Conservation (phyloP, 2,329 filamentous ascomycete species). For the Talaromyces albobiverticillius region DNA sequence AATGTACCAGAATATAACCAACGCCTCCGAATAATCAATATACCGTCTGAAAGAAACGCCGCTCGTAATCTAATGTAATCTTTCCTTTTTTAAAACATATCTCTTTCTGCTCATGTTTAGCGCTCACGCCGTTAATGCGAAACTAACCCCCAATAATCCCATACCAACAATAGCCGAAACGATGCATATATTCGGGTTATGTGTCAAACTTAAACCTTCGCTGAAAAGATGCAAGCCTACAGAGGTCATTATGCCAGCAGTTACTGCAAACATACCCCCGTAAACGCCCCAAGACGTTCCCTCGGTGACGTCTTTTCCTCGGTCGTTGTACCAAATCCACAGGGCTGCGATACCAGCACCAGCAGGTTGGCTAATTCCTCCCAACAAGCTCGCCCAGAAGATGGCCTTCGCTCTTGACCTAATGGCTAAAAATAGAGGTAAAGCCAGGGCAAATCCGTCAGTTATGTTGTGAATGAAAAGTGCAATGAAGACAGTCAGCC, state of each 20-base stretch:
- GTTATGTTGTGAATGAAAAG: constrained; percentile 98
- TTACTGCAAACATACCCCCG: constrained; percentile 74
- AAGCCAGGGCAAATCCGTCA: constrained; percentile 90
- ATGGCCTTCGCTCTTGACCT: constrained; percentile 78
- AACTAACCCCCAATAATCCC: constrained; percentile 80
- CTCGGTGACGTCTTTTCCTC: constrained; percentile 35
- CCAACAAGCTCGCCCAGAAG: constrained; percentile 76
- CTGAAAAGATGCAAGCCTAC: constrained; percentile 87
- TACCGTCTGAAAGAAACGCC: not conserved
- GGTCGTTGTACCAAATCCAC: constrained; percentile 74
- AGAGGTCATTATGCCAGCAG: constrained; percentile 91
- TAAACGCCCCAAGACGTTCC: constrained; percentile 54
- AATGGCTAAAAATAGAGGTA: constrained; percentile 89
- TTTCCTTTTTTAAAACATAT: not conserved
- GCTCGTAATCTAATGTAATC: constrained; percentile 7
- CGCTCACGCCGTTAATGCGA: constrained; percentile 71
- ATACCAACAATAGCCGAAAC: constrained; percentile 58
- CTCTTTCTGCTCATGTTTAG: no score
- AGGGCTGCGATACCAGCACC: constrained; percentile 80
- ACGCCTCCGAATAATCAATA: not conserved
- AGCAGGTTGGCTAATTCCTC: constrained; percentile 81
- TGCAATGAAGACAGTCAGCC: constrained; percentile 89
- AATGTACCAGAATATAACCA: constrained; percentile 6
- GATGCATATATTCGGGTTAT: constrained; percentile 36
- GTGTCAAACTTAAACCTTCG: constrained; percentile 76